These are phyloP conservation scores for Botrytis deweyae DNA, from an alignment of 2,329 filamentous ascomycete genomes.

Conservation along the genomic window DNA sequence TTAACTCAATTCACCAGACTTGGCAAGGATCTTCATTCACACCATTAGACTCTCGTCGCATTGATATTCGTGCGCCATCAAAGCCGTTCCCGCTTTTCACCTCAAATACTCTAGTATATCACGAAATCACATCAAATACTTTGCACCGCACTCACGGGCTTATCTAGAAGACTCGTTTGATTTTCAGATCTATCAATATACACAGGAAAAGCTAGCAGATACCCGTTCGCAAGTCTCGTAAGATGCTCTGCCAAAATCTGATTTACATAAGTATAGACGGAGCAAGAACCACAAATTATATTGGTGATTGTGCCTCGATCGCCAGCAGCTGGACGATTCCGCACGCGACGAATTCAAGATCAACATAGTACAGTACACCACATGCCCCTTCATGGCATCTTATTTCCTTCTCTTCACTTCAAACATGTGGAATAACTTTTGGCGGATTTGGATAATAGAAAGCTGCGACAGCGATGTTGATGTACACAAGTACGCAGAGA, in stretches of 20 bases:
- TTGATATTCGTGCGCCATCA: not conserved
- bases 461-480: conserved; percentile 59
- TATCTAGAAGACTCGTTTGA: not conserved
- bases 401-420: not conserved
- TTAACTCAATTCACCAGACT: not conserved
- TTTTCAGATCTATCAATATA: not conserved
- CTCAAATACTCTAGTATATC: not conserved
- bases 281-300: not conserved
- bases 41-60: not conserved
- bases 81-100: not conserved
- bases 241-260: not conserved
- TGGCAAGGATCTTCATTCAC: not conserved
- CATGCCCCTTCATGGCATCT: not conserved
- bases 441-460: conserved; percentile 53
- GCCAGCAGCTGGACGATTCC: not conserved
- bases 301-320: not conserved
- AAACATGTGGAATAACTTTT: not conserved
- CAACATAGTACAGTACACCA: not conserved
- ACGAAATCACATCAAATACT: not conserved
- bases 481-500: conserved; percentile 69
- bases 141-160: conserved; percentile 16
- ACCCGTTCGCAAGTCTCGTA: not conserved
- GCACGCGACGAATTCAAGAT: not conserved
- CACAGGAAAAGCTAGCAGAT: not conserved
- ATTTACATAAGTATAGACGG: not conserved